Evolutionary conservation across 1,139 yeast species (phyloP), one percentile per base, ranked within the genome.

Genomic region (Ogataea hybrid): DNA sequence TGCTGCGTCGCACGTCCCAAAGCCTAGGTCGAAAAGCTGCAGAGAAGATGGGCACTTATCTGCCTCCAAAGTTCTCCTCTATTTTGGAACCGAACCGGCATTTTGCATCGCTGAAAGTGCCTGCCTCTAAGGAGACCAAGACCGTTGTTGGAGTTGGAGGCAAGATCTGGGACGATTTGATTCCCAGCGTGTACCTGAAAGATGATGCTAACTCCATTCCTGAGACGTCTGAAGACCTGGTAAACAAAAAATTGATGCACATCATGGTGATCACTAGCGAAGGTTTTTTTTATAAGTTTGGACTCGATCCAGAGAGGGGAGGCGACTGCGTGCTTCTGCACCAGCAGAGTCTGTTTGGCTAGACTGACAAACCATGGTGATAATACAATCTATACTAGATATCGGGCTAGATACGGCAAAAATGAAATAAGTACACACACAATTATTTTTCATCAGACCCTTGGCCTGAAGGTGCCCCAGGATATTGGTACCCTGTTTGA

Each of bases 21-120:
- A 68, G 66, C 10, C 57, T 75, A 37, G 71, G 75, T 5, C 46
- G 95, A 41, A 81, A 81, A 48, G 95, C 95, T 2, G 96, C 95
- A 0, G 94, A 84, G 54, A 84, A 84, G 41, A 81, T 89, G 77
- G 96, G 96, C 0, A 88, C 87, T 23, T 85, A 83, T 51, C 70
- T 90, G 33, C 97, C 97, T 0, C 80, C 85, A 11, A 77, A 88
- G 39, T 84, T 90, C 42, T 79, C 94, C 1, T 88, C 95, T 2
- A 83, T 90, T 46, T 69, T 92, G 55, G 97, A 90, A 59, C 96
- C 97, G 7, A 84, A 88, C 14, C 73, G 98, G 43, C 97, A 90
- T 59, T 92, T 92, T 73, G 97, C 98, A 0, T 88, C 89, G 18
- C 71, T 92, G 54, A 90, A 89, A 61, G 79, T 92, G 18, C 95